Evolutionary conservation across 2,329 filamentous ascomycete species (phyloP).

Genomic region (Dactylellina haptotyla): DNA sequence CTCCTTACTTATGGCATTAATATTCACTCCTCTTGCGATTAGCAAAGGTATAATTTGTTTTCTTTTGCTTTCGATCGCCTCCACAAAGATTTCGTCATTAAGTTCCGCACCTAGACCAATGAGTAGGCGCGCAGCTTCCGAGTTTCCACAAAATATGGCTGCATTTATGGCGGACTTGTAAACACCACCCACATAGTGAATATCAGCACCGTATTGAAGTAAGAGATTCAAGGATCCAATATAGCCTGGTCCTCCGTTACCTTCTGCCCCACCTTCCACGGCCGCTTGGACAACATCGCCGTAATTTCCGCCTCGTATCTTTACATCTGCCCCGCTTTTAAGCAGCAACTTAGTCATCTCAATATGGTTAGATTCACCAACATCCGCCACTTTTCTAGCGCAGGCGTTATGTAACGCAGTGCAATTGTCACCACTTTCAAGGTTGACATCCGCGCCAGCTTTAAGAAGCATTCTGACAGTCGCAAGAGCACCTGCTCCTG

Average conservation of each 20-base stretch:
- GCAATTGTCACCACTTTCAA: not conserved
- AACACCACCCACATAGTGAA: constrained; percentile 2
- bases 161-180: constrained; percentile 16
- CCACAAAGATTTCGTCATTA: constrained; percentile 16
- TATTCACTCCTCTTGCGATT: constrained; percentile 3
- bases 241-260: constrained; percentile 6
- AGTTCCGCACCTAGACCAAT: constrained; percentile 11
- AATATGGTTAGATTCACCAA: constrained; percentile 5
- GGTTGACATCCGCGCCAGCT: constrained; percentile 8
- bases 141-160: constrained; percentile 18
- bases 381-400: constrained; percentile 3
- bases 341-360: constrained; percentile 6
- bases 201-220: constrained; percentile 14
- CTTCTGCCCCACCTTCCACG: constrained; percentile 4
- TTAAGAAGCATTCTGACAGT: constrained; percentile 19
- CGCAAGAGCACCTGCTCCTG: not conserved
- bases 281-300: constrained; percentile 3
- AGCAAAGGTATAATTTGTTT: constrained; percentile 9
- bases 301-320: not conserved
- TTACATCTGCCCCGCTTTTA: constrained; percentile 6
- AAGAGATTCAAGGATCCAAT: constrained; percentile 6
- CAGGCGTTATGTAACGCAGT: constrained; percentile 14
- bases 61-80: not conserved
- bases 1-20: not conserved
- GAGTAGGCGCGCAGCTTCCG: constrained; percentile 18